These are phyloP conservation scores for Thelephora aurantiotincta DNA, from an alignment of 768 basidiomycete species.

Conservation along the genomic window DNA sequence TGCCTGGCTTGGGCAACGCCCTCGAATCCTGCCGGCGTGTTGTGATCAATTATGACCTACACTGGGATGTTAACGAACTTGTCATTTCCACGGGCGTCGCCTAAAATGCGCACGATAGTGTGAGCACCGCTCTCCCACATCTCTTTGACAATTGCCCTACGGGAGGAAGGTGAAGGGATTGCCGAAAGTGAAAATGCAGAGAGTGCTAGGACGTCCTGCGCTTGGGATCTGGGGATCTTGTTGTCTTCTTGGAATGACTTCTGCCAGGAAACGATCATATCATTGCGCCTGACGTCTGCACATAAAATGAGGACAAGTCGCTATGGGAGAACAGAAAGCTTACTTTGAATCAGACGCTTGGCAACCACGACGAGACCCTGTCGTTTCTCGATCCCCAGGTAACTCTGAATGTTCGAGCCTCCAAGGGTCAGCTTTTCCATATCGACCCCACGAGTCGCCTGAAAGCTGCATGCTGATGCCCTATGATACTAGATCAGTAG, in stretches of 20 bases:
- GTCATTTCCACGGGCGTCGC: not conserved
- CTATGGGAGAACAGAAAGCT: slow-evolving; percentile 7
- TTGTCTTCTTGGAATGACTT: slow-evolving; percentile 40
- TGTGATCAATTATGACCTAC: slow-evolving; percentile 81
- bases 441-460: slow-evolving; percentile 17
- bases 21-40: slow-evolving; percentile 61
- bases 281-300: slow-evolving; percentile 34
- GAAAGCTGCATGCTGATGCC: slow-evolving; percentile 58
- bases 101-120: slow-evolving; percentile 37
- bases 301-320: slow-evolving; percentile 6
- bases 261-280: slow-evolving; percentile 35
- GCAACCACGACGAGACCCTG: slow-evolving; percentile 56
- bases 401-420: slow-evolving; percentile 41
- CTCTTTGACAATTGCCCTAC: slow-evolving; percentile 57
- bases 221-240: slow-evolving; percentile 25
- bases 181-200: slow-evolving; percentile 82
- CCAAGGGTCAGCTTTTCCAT: slow-evolving; percentile 23
- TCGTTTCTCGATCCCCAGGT: slow-evolving; percentile 68
- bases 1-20: slow-evolving; percentile 67
- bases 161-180: slow-evolving; percentile 41
- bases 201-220: slow-evolving; percentile 47
- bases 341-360: slow-evolving; percentile 47
- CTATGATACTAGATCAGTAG: slow-evolving; percentile 20
- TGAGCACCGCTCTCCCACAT: slow-evolving; percentile 91
- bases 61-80: not conserved